phyloP scores from a whole-genome alignment of 1,139 yeast species.

The Sugiyamaella neomexicana region DNA sequence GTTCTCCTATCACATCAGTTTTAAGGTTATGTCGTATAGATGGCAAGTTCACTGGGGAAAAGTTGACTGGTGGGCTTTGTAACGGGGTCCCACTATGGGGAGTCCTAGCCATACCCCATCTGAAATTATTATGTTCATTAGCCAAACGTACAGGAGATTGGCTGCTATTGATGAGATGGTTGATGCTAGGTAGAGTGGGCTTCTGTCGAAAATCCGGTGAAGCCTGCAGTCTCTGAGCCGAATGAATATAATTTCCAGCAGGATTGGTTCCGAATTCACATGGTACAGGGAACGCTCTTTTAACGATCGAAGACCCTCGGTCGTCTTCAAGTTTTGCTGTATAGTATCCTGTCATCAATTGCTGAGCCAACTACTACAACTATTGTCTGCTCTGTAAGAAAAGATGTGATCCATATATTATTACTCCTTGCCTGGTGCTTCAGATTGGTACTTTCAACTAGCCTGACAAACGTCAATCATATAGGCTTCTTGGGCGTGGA shows the following conservation, averaged over 20 bases:
- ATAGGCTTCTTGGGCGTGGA: background rate
- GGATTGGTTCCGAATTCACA: background rate
- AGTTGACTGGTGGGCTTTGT: slow-evolving; percentile 17
- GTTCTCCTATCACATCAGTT: background rate
- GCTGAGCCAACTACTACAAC: background rate
- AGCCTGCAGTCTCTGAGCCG: background rate
- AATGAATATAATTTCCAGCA: background rate
- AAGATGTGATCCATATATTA: background rate
- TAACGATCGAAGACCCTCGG: slow-evolving; percentile 2
- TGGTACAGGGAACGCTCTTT: background rate
- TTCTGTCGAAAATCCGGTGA: background rate
- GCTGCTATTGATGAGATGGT: slow-evolving; percentile 9
- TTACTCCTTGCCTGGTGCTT: no score
- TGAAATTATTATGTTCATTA: background rate
- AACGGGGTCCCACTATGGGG: slow-evolving; percentile 12
- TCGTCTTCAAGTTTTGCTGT: slow-evolving; percentile 1
- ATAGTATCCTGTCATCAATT: slow-evolving; percentile 3
- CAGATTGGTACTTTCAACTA: no score
- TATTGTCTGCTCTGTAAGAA: background rate
- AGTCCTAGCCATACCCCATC: slow-evolving; percentile 13
- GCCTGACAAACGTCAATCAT: background rate
- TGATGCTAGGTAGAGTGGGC: slow-evolving; percentile 14
- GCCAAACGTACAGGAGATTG: background rate
- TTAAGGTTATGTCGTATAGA: slow-evolving; percentile 17
- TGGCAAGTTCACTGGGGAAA: slow-evolving; percentile 19